Conservation (phyloP, 164 flowering plant genomes). For the Amborella trichopoda region DNA sequence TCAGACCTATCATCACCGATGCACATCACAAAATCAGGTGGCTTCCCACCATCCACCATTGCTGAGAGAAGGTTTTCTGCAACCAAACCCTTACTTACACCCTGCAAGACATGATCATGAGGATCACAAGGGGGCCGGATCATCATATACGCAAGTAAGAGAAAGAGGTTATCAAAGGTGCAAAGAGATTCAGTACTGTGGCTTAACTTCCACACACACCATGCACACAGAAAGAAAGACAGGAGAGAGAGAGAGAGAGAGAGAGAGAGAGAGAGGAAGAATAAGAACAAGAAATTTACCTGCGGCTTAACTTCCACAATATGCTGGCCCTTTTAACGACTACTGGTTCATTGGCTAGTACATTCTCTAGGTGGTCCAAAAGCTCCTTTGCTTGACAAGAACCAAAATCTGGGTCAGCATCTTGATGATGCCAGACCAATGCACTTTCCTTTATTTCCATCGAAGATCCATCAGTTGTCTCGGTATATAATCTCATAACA, state of each 20-base stretch:
- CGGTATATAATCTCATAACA: slow-evolving; percentile 11
- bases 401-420: slow-evolving; percentile 13
- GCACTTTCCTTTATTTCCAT: slow-evolving; percentile 14
- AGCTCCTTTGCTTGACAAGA: slow-evolving; percentile 14
- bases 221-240: too few relatives aligned
- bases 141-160: too few relatives aligned
- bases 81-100: slow-evolving; percentile 12
- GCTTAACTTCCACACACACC: too few relatives aligned
- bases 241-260: too few relatives aligned
- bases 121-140: too few relatives aligned
- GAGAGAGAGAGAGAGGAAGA: too few relatives aligned
- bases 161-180: too few relatives aligned
- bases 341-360: slow-evolving; percentile 13
- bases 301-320: slow-evolving; percentile 15
- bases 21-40: slow-evolving; percentile 14
- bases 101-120: too few relatives aligned
- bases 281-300: slow-evolving; percentile 1
- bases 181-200: too few relatives aligned
- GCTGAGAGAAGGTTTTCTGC: slow-evolving; percentile 12
- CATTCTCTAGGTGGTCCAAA: slow-evolving; percentile 12
- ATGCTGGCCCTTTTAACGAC: slow-evolving; percentile 14
- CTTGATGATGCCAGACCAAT: slow-evolving; percentile 14
- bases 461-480: slow-evolving; percentile 12
- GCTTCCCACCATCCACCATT: slow-evolving; percentile 6
- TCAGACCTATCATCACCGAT: slow-evolving; percentile 16